phyloP scores from a whole-genome alignment of 2,329 filamentous ascomycete species.

The Blastomyces silverae region DNA sequence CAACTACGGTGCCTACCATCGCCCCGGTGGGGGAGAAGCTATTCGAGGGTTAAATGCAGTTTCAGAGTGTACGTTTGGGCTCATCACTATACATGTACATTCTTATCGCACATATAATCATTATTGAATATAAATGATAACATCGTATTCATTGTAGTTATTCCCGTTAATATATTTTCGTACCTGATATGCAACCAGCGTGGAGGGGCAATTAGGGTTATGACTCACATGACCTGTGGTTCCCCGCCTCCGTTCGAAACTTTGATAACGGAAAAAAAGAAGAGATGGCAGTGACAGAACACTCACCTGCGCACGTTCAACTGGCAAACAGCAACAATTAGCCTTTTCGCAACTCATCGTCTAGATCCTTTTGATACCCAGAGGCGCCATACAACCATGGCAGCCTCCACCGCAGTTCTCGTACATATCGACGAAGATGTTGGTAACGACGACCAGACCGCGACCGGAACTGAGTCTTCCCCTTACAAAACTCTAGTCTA shows the following conservation, averaged over 20 bases:
- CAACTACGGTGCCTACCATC: not conserved
- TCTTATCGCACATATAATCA: not conserved
- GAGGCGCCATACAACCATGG: constrained; percentile 13
- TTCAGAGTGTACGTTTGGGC: not conserved
- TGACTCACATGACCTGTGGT: constrained; percentile 10
- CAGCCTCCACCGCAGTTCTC: constrained; percentile 29
- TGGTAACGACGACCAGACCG: constrained; percentile 61
- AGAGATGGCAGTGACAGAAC: not conserved
- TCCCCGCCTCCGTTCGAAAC: constrained; percentile 3
- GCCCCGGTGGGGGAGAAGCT: not conserved
- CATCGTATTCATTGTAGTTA: not conserved
- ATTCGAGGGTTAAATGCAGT: not conserved
- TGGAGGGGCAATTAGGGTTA: constrained; percentile 4
- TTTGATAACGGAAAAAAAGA: not conserved
- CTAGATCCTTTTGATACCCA: not conserved
- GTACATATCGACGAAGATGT: constrained; percentile 76
- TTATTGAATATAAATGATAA: not conserved
- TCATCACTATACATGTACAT: not conserved
- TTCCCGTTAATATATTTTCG: not conserved
- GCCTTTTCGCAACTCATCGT: not conserved
- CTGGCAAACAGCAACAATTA: not conserved
- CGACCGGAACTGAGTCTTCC: constrained; percentile 61
- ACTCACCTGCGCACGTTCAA: not conserved
- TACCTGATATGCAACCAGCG: not conserved
- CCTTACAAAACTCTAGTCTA: constrained; percentile 77